These are phyloP conservation scores for Comarum palustre DNA, from an alignment of 306 rosid genomes.

Conservation along the genomic window DNA sequence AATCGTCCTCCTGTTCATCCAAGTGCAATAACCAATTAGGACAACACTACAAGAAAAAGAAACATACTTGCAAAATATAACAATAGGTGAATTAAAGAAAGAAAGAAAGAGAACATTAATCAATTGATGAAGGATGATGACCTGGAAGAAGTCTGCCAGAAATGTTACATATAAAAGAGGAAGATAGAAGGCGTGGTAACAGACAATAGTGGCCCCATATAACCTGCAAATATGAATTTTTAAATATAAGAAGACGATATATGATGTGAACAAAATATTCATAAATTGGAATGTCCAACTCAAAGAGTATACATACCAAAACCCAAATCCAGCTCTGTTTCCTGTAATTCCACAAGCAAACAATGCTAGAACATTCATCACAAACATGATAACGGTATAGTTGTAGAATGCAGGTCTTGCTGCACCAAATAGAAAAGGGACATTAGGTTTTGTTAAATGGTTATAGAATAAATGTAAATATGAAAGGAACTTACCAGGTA, in stretches of 20 bases:
- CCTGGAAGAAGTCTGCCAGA: conserved; percentile 91
- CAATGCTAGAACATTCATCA: conserved; percentile 48
- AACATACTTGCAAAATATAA: background rate
- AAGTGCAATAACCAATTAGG: too few relatives aligned
- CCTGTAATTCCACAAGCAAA: conserved; percentile 73
- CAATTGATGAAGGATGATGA: conserved; percentile 20
- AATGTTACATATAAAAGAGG: conserved; percentile 4
- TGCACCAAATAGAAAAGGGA: conserved; percentile 32
- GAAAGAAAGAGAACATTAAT: background rate
- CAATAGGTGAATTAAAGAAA: background rate
- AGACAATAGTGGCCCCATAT: too few relatives aligned
- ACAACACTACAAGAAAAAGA: background rate
- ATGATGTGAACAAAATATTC: background rate
- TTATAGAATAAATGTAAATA: conserved; percentile 19
- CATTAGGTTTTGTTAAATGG: conserved; percentile 3
- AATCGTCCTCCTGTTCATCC: too few relatives aligned
- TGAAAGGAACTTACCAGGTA: conserved; percentile 46
- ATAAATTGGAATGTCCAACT: conserved; percentile 3
- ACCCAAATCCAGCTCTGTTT: conserved; percentile 71
- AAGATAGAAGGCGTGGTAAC: too few relatives aligned
- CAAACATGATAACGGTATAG: conserved; percentile 69
- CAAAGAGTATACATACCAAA: conserved; percentile 51
- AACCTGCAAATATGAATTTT: conserved; percentile 25
- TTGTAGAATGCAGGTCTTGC: conserved; percentile 94
- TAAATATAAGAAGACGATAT: conserved; percentile 18